phyloP scores from a whole-genome alignment of 805 yeast genomes.

The Trichomonascus vanleenenianus region DNA sequence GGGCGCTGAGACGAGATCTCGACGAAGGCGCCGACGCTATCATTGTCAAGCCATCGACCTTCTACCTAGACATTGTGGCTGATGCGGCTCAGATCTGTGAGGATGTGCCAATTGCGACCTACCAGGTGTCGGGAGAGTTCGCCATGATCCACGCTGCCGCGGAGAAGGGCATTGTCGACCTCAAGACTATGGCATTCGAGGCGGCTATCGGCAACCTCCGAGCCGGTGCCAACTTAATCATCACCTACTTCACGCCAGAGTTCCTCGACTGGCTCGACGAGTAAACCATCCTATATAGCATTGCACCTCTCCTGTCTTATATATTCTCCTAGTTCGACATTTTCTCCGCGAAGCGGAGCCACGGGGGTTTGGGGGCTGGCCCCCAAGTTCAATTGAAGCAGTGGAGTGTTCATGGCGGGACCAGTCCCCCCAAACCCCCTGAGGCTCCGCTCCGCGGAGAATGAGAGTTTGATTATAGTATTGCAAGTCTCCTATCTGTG shows the following conservation, averaged over 20 bases:
- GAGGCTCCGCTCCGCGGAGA: too few relatives aligned
- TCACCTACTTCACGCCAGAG: slow-evolving; percentile 92
- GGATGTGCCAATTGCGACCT: slow-evolving; percentile 87
- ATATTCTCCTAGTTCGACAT: neutral
- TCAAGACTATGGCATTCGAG: slow-evolving; percentile 71
- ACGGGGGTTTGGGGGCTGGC: too few relatives aligned
- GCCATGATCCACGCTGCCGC: slow-evolving; percentile 99
- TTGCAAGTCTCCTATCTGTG: too few relatives aligned
- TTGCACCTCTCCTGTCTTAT: neutral
- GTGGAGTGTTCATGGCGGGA: too few relatives aligned
- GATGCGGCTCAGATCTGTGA: slow-evolving; percentile 78
- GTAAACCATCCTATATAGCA: neutral
- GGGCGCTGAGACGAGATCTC: slow-evolving; percentile 82
- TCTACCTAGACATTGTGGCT: slow-evolving; percentile 82
- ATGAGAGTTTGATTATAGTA: too few relatives aligned
- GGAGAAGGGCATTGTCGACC: slow-evolving; percentile 84
- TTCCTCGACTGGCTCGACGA: slow-evolving; percentile 76
- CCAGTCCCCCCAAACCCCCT: too few relatives aligned
- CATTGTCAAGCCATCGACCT: slow-evolving; percentile 93
- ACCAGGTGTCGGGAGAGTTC: slow-evolving; percentile 95
- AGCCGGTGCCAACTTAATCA: slow-evolving; percentile 91
- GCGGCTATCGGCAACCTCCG: slow-evolving; percentile 84
- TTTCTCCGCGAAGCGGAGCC: too few relatives aligned
- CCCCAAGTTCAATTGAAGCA: too few relatives aligned
- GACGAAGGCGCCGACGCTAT: slow-evolving; percentile 93